Base-by-base conservation (phyloP, 129 eudicot species). In the Flaveria sonorensis region DNA sequence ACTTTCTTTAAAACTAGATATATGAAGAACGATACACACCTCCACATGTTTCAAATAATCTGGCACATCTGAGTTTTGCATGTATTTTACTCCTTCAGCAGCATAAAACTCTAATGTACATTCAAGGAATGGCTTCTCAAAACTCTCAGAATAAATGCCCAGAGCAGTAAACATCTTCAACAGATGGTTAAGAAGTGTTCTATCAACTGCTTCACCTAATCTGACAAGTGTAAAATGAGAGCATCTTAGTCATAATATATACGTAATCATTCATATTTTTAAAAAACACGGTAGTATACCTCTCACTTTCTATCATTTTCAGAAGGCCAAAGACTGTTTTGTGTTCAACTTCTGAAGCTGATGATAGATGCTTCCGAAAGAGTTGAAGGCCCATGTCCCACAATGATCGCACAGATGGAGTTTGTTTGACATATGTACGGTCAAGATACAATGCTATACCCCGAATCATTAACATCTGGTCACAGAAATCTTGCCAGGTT, bases 361-460 rank as follows among this genome's bases (percentile, higher is more conserved):
- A 88, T 15, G 96, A 85, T 50, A 95, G 87, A 88, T 95, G 96
- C 78, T 89, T 92, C 56, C 96, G 87, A 57, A 91, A 95, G 52
- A 95, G 92, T 84, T 92, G 97, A 89, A 95, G 89, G 32, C 99
- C 99, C 99, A 95, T 95, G 87, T 92, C 99, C 99, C 99, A 95
- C 73, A 95, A 84, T 9, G 97, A 92, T 21, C 89, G 85, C 40
- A 92, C 91, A 82, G 85, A 80, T 39, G 96, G 85, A 51, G 89
- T 82, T 85, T 95, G 99, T 70, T 95, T 95, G 80, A 92, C 99
- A 79, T 95, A 95, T 36, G 97, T 95, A 60, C 99, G 92, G 72
- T 95, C 99, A 61, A 95, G 97, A 88, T 80, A 91, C 73, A 92
- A 83, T 4, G 99, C 99, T 77, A 95, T 95, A 32, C 97, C 88